Base-by-base conservation (phyloP, 2,329 filamentous ascomycete genomes). In the Ophiostoma quercus region DNA sequence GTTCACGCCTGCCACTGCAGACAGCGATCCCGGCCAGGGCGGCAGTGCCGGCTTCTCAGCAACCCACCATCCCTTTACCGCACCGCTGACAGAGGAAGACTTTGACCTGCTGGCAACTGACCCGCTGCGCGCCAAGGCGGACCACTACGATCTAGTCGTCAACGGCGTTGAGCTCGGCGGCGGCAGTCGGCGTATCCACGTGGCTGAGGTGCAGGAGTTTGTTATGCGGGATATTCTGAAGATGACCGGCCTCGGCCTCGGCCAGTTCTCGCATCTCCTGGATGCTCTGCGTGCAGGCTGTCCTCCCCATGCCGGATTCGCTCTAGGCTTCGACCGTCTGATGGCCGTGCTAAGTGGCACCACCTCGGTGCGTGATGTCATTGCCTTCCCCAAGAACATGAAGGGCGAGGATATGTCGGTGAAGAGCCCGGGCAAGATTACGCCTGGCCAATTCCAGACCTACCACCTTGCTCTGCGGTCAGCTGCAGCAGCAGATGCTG, bases 21-120 rank as follows among this genome's bases (percentile, higher is more conserved):
- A 68, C 85, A 14, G 32, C 29, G 81, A 91, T 66, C 91, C 91
- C 0, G 92, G 92, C 1, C 94, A 98, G 80, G 92, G 92, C 68
- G 93, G 93, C 22, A 79, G 83, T 0, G 88, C 93, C 0, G 93
- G 94, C 4, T 88, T 98, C 75, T 88, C 90, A 11, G 89, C 94
- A 0, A 97, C 94, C 0, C 95, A 99, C 76, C 95, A 99, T 77
- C 95, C 95, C 0, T 99, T 99, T 79, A 99, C 95, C 0, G 92
- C 95, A 0, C 95, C 95, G 0, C 87, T 91, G 47, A 87, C 87
- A 0, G 79, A 84, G 0, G 81, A 82, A 4, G 94, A 98, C 76
- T 85, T 96, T 19, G 89, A 92, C 54, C 79, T 92, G 0, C 86
- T 98, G 1, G 82, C 88, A 51, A 88, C 84, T 0, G 84, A 93